Evolutionary conservation across 1,139 yeast species (phyloP), one percentile per base, ranked within the genome.

Genomic region (Diutina ranongensis): DNA sequence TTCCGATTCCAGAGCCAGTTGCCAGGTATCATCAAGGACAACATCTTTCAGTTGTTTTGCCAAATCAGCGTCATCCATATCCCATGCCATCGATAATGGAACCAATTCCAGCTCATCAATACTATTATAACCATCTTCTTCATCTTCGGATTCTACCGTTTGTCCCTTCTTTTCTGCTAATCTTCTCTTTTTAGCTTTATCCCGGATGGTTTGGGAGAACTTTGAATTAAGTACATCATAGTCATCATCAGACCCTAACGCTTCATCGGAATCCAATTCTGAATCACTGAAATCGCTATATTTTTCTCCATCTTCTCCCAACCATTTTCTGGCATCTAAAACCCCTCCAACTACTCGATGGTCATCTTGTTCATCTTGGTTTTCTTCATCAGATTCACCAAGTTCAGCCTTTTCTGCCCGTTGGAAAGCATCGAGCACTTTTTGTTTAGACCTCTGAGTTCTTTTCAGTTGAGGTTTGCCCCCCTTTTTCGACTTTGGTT

Each of bases 21-120:
- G 70, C 73, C 72, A 67, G 12, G 57, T 58, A 52, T 68, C 77
- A 50, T 69, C 67, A 45, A 68, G 61, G 5, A 72, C 72, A 5
- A 74, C 54, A 28, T 69, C 76, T 31, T 31, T 31, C n/a, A 47
- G 21, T 54, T 61, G 25, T 32, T 35, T 45, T 7, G 38, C 35
- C 58, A 38, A 38, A 49, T 76, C 82, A 40, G 60, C 64, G 33
- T 80, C 88, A 58, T 85, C 94, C 66, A 79, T 61, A 60, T 84
- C 97, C 95, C 95, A 88, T 4, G 86, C 89, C 54, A 82, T 88
- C 7, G 95, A 83, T 44, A 88, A 68, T 0, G 94, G 76, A 47
- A 84, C 75, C 49, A 88, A 68, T 54, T 86, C 84, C 34, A 65
- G 67, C 58, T 86, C 95, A 55, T 88, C 96, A 45, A 76, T 61